A percentile compares a stretch with the other conserved stretches of the same genome.
Evolutionary conservation across 345 rosid species (phyloP).

Genomic region (Crucihimalaya himalaica): DNA sequence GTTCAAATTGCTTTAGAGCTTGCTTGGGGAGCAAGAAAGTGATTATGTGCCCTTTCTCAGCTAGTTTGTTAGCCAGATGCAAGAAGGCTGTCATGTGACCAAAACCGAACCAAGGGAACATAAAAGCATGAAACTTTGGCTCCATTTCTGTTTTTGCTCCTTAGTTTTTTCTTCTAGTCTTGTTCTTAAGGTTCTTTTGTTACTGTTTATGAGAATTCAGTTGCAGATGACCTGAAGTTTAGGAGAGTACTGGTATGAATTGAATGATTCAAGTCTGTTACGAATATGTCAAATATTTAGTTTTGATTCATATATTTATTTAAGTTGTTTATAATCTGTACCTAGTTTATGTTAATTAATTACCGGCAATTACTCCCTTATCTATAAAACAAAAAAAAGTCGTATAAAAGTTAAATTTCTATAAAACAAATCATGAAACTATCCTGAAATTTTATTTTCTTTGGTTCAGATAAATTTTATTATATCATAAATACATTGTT

Average conservation of each 20-base stretch:
- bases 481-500: too few species aligned
- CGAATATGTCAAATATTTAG: background rate
- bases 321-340: background rate
- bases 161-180: background rate
- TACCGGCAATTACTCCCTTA: too few species aligned
- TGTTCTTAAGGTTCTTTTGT: background rate
- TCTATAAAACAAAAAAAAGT: too few species aligned
- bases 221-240: slow-evolving; percentile 6
- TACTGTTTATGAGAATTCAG: background rate
- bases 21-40: slow-evolving; percentile 49
- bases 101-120: slow-evolving; percentile 56
- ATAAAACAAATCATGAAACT: too few species aligned
- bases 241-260: slow-evolving; percentile 8
- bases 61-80: slow-evolving; percentile 57
- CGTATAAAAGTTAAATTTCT: too few species aligned
- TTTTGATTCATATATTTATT: background rate
- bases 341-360: too few species aligned
- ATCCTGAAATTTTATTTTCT: too few species aligned
- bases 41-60: slow-evolving; percentile 45
- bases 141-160: slow-evolving; percentile 8
- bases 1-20: slow-evolving; percentile 37
- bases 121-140: slow-evolving; percentile 37
- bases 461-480: too few species aligned
- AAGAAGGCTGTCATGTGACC: slow-evolving; percentile 57
- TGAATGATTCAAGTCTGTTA: slow-evolving; percentile 30